Percentiles rank a stretch among this genome's conserved stretches.
phyloP scores from a whole-genome alignment of 2,329 filamentous ascomycete genomes.

The Colletotrichum sidae region DNA sequence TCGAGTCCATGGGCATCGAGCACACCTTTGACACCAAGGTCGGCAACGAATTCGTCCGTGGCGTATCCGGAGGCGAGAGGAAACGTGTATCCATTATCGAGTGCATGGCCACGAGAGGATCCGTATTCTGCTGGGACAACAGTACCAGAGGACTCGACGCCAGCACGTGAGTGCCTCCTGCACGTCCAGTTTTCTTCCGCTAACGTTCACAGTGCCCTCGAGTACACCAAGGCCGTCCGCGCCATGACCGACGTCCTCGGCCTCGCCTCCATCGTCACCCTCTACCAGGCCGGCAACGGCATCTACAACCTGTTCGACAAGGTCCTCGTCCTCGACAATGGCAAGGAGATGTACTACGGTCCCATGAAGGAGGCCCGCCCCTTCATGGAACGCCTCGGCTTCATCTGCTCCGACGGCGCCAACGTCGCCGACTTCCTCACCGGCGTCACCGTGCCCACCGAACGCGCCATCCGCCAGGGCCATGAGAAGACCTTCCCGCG shows the following conservation, averaged over 20 bases:
- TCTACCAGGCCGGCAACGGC: slow-evolving; percentile 78
- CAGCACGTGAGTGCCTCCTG: slow-evolving; percentile 57
- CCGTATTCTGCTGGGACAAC: slow-evolving; percentile 76
- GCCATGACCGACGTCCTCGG: slow-evolving; percentile 73
- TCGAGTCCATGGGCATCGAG: slow-evolving; percentile 66
- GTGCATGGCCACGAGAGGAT: slow-evolving; percentile 66
- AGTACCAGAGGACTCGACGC: slow-evolving; percentile 74
- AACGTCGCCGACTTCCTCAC: slow-evolving; percentile 76
- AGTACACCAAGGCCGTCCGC: slow-evolving; percentile 70
- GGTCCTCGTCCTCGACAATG: slow-evolving; percentile 74
- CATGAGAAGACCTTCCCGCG: slow-evolving; percentile 57
- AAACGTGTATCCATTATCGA: slow-evolving; percentile 79
- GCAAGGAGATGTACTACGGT: slow-evolving; percentile 75
- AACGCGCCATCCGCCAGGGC: slow-evolving; percentile 68
- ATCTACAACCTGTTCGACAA: slow-evolving; percentile 80
- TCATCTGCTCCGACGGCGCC: slow-evolving; percentile 70
- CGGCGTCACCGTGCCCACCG: slow-evolving; percentile 74
- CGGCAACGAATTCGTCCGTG: slow-evolving; percentile 73
- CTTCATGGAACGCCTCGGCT: slow-evolving; percentile 75
- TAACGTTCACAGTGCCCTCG: slow-evolving; percentile 57
- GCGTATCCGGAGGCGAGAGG: slow-evolving; percentile 75
- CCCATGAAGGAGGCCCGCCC: slow-evolving; percentile 67
- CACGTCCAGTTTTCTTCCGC: not conserved
- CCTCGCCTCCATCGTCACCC: slow-evolving; percentile 70
- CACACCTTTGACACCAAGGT: slow-evolving; percentile 75